Evolutionary conservation across 2,329 filamentous ascomycete species (phyloP), one percentile per base, ranked within the genome.

Genomic region (Alternaria alternata): DNA sequence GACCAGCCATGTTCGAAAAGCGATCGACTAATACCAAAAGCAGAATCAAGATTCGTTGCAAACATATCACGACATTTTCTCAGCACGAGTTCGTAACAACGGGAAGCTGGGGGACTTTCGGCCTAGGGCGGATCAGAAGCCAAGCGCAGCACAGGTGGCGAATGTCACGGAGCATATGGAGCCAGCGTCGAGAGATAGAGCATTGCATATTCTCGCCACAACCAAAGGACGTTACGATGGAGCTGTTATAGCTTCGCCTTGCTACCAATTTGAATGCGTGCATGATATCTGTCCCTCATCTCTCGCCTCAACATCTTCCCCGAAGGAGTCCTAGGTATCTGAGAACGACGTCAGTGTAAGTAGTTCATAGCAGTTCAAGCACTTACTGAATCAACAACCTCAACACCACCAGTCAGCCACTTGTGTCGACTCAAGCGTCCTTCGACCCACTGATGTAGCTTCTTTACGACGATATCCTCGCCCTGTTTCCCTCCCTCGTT

Each of bases 291-390:
- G 53, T 75, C 72, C 11, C 69, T 57, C 71, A 74, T 74, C 52
- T 75, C 70, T 18, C 72, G 58, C 46, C 72, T 65, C 36, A 75
- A 30, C 71, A 73, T 74, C 57, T 75, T 73, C 7, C 71, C 72
- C 4, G 65, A 69, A 5, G 69, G 70, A 5, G 71, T 75, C 16
- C 70, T 61, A 3, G 70, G 71, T 48, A 74, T 73, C 72, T 74
- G 30, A 24, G 6, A 5, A 28, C 12, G 12, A 52, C 11, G 62
- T 53, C 38, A 55, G 54, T 26, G 16, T 16, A 1, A 24, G 9
- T 7, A n/a, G 1, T 7, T 11, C 14, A 16, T 9, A 16, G 20
- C 20, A 2, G 26, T 2, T 9, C 16, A 32, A 44, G 11, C n/a
- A 36, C 72, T 34, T 53, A 75, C 71, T 54, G 65, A 68, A 39